A percentile compares a stretch with the other conserved stretches of the same genome.
phyloP scores from a whole-genome alignment of 495 filamentous ascomycete genomes.

The Diplogelasinospora grovesii region DNA sequence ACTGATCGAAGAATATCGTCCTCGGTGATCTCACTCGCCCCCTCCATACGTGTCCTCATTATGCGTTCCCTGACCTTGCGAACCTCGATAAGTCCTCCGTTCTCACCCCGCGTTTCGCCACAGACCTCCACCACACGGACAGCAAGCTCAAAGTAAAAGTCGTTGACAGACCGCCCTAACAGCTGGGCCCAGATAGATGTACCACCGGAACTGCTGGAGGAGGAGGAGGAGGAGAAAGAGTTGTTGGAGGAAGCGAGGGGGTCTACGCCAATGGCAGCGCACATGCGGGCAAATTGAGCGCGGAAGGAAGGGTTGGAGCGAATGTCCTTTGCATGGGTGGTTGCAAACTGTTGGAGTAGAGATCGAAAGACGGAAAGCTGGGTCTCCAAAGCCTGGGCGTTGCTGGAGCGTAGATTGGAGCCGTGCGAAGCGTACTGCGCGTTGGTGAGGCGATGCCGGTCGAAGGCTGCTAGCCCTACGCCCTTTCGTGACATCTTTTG shows the following conservation, averaged over 20 bases:
- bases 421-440: conserved; percentile 87
- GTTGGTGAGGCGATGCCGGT: conserved; percentile 69
- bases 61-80: conserved; percentile 71
- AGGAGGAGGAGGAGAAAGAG: conserved; percentile 33
- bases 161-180: conserved; percentile 83
- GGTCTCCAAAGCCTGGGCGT: conserved; percentile 75
- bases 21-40: conserved; percentile 65
- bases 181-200: conserved; percentile 89
- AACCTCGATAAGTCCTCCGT: conserved; percentile 85
- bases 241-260: conserved; percentile 69
- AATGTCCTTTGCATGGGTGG: conserved; percentile 89
- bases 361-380: conserved; percentile 95
- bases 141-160: conserved; percentile 96
- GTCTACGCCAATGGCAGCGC: conserved; percentile 92
- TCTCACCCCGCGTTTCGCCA: conserved; percentile 76
- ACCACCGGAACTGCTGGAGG: conserved; percentile 33
- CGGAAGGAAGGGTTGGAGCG: conserved; percentile 91
- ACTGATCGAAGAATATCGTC: conserved; percentile 92
- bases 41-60: conserved; percentile 63
- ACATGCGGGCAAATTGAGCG: conserved; percentile 97
- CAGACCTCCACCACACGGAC: conserved; percentile 93
- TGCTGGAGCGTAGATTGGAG: conserved; percentile 67
- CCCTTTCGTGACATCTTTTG: conserved; percentile 57
- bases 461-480: conserved; percentile 88
- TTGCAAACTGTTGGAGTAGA: conserved; percentile 85